Evolutionary conservation across 225 moss, liverwort and hornwort species (phyloP).

Genomic region (Polytrichum commune): DNA sequence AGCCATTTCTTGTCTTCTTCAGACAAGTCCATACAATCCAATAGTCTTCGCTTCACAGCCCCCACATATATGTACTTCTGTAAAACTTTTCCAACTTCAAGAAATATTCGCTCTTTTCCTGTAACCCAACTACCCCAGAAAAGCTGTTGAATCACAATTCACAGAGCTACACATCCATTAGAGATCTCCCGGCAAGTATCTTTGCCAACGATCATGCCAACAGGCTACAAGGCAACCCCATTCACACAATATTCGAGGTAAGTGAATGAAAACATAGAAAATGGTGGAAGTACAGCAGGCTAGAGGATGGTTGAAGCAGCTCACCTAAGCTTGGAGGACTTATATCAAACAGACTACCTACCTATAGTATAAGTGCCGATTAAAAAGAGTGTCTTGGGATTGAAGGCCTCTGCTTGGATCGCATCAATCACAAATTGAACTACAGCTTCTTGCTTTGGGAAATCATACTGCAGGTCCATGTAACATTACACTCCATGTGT

Average conservation of each 20-base stretch:
- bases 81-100: conserved; percentile 88
- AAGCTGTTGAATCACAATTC: no score
- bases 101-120: conserved; percentile 91
- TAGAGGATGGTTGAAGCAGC: no score
- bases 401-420: conserved; percentile 94
- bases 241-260: no score
- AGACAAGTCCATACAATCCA: conserved; percentile 81
- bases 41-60: conserved; percentile 69
- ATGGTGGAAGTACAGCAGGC: no score
- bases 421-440: conserved; percentile 93
- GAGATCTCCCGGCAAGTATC: no score
- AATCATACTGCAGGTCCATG: conserved; percentile 64
- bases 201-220: no score
- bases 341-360: conserved; percentile 19
- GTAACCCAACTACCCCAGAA: conserved; percentile 10
- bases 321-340: background rate
- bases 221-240: no score
- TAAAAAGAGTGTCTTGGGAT: conserved; percentile 82
- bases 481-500: background rate
- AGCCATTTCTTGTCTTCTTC: conserved; percentile 83
- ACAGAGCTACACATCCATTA: no score
- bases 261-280: no score
- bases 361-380: conserved; percentile 98
- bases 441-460: conserved; percentile 81
- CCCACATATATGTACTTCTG: conserved; percentile 84